Base-by-base conservation (phyloP, 2,329 filamentous ascomycete genomes). In the Cladobotryum protrusum region DNA sequence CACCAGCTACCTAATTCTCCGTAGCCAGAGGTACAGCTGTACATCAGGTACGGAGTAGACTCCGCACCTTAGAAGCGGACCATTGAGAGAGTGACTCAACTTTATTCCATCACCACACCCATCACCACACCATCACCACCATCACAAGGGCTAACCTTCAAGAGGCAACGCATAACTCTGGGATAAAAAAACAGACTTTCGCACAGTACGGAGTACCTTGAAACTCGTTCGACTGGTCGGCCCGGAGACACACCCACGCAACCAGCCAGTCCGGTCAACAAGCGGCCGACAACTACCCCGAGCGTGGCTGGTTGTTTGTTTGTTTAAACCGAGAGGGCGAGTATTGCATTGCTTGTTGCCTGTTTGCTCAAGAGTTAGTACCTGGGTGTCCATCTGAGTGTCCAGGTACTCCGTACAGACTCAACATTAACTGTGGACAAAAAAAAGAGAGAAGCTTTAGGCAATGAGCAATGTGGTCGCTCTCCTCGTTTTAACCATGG, bases 141-240 rank as follows among this genome's bases (percentile, higher is more conserved):
- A 5, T 6, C 35, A 37, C n/a, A n/a, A 37, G 5, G 35, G 12
- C 35, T 37, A 17, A n/a, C 17, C 14, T 37, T 37, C 35, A 37
- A n/a, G 35, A 37, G 35, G 35, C 35, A n/a, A n/a, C 35, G 35
- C 35, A 37, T 37, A 37, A 37, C 14, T 17, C 17, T 17, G 35
- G 14, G 14, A 37, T 37, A 37, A 37, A 37, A 17, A 48, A 45
- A 47, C 45, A 52, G 45, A 52, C 50, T 48, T 48, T 52, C 45
- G 50, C 50, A 52, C 50, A 36, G 50, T 52, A 48, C 50, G 50
- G 45, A 52, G 46, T 43, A 48, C 18, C 15, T 17, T 20, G 35
- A 12, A 17, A 17, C 35, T n/a, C 9, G 18, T 20, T 13, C 39
- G 15, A 41, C 17, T 48, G 50, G 50, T 48, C 46, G 50, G 49